Conservation (phyloP, 148 eudicot genomes). For the Dysphania ambrosioides region DNA sequence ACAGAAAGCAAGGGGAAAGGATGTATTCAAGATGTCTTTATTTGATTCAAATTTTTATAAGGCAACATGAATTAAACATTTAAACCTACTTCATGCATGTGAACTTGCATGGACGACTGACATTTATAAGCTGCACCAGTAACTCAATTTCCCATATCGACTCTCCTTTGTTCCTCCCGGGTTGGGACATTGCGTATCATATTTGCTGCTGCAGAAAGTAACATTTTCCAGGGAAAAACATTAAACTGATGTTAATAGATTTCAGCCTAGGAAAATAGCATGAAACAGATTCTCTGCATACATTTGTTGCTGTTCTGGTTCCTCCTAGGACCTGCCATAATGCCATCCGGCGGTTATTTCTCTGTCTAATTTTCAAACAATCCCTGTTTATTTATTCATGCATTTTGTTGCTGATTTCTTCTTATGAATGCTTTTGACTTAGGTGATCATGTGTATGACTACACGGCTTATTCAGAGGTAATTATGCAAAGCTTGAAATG, state of each 20-base stretch:
- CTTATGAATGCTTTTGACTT: neutral
- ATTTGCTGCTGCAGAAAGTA: neutral
- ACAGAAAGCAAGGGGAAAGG: slow-evolving; percentile 8
- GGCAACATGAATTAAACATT: neutral
- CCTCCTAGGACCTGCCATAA: neutral
- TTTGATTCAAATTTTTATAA: neutral
- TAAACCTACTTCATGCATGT: too few relatives aligned
- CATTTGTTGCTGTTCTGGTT: neutral
- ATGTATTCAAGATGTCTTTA: slow-evolving; percentile 3
- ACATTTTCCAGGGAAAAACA: neutral
- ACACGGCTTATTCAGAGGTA: slow-evolving; percentile 27
- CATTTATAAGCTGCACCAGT: neutral
- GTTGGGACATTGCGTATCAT: neutral
- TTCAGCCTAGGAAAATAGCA: slow-evolving; percentile 16
- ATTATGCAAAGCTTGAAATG: neutral
- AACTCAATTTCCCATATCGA: slow-evolving; percentile 14
- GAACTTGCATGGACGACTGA: too few relatives aligned
- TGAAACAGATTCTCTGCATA: neutral
- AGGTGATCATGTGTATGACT: slow-evolving; percentile 17
- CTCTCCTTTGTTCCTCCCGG: slow-evolving; percentile 2
- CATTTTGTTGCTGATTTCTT: neutral
- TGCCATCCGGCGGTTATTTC: slow-evolving; percentile 10
- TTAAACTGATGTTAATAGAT: neutral
- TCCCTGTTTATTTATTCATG: neutral
- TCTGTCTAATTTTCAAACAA: neutral